Conservation (phyloP, 1,284 basidiomycete species). For the Malassezia sp. region DNA sequence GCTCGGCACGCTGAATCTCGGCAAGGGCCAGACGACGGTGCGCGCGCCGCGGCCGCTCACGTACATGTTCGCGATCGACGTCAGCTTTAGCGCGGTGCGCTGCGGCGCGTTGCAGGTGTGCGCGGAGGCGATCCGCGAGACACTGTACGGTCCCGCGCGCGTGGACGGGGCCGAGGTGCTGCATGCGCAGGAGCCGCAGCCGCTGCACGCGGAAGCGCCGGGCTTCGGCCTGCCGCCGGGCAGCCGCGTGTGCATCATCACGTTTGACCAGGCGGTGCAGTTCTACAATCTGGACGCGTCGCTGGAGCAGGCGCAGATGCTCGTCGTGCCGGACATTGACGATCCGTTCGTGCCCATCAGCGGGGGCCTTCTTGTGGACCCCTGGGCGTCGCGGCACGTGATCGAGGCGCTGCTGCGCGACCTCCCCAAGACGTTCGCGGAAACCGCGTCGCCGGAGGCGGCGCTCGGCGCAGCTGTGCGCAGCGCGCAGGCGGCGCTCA, state of each 20-base stretch:
- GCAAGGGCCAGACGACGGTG: constrained; percentile 39
- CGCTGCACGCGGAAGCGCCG: constrained; percentile 14
- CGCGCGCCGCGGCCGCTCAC: constrained; percentile 54
- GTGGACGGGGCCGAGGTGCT: too few relatives aligned
- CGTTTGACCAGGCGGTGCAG: constrained; percentile 71
- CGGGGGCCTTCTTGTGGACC: constrained; percentile 68
- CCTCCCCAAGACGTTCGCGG: constrained; percentile 59
- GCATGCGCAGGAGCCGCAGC: too few relatives aligned
- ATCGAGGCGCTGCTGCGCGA: constrained; percentile 59
- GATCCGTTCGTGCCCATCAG: constrained; percentile 79
- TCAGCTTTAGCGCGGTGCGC: constrained; percentile 61
- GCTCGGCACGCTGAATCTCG: constrained; percentile 28
- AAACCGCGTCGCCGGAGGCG: constrained; percentile 53
- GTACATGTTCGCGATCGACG: constrained; percentile 80
- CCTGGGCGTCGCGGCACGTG: constrained; percentile 56
- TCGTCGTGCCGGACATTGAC: constrained; percentile 75
- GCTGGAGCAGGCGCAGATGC: constrained; percentile 55
- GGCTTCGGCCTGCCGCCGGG: constrained; percentile 44
- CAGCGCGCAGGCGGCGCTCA: constrained; percentile 56
- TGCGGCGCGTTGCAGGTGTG: constrained; percentile 65
- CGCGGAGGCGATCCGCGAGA: constrained; percentile 57
- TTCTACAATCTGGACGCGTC: constrained; percentile 82
- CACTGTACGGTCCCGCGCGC: constrained; percentile 55
- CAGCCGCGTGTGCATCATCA: constrained; percentile 57
- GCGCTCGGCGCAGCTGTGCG: constrained; percentile 68